phyloP scores from a whole-genome alignment of 2,329 filamentous ascomycete genomes.

The Fusarium sp. region DNA sequence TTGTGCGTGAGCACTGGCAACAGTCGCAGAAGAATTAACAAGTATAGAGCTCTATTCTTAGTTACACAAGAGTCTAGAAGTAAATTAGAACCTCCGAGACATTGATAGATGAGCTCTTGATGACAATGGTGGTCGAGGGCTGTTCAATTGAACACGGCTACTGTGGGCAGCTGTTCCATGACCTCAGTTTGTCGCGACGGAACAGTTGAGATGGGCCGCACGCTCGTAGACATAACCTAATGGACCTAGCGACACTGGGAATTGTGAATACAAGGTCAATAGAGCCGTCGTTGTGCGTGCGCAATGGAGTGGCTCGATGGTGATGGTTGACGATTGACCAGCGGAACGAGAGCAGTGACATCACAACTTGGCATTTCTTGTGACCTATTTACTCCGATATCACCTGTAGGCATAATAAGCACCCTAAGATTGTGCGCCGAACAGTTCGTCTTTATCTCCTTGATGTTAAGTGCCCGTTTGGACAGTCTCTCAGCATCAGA shows the following conservation, averaged over 20 bases:
- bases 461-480: background rate
- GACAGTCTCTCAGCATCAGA: no score
- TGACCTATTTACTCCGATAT: accelerated
- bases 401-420: accelerated
- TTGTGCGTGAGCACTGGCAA: background rate
- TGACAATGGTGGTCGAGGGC: background rate
- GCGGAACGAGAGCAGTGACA: background rate
- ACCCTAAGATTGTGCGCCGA: accelerated
- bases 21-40: accelerated
- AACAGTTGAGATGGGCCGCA: background rate
- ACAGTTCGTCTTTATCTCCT: accelerated
- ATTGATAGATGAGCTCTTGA: no score
- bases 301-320: background rate
- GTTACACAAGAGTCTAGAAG: accelerated
- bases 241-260: accelerated
- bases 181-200: accelerated
- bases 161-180: background rate
- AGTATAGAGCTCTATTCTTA: no score
- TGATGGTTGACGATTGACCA: background rate
- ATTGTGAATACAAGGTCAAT: accelerated
- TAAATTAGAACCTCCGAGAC: accelerated
- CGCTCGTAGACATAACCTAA: accelerated
- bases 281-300: background rate
- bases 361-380: background rate
- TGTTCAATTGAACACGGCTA: background rate